These are phyloP conservation scores for Huntiella savannae DNA, from an alignment of 2,329 filamentous ascomycete species.

Conservation along the genomic window DNA sequence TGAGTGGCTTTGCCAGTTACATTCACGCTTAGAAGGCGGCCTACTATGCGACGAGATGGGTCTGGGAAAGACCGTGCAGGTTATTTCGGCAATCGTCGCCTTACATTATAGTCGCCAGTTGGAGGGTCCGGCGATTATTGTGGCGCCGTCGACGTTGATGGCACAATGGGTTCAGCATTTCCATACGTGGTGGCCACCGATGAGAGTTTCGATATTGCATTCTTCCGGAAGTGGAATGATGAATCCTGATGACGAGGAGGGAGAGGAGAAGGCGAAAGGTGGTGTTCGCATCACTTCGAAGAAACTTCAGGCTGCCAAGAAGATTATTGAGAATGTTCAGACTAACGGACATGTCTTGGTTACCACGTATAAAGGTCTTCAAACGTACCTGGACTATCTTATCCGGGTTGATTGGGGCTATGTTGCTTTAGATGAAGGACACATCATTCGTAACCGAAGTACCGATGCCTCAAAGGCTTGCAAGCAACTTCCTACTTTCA, in stretches of 20 bases:
- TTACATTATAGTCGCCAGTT: conserved; percentile 82
- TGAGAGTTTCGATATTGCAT: conserved; percentile 86
- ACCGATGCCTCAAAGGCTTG: conserved; percentile 86
- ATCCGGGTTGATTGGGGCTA: conserved; percentile 80
- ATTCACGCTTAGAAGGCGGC: conserved; percentile 74
- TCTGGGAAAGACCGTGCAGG: conserved; percentile 56
- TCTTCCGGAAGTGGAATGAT: conserved; percentile 94
- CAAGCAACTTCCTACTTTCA: conserved; percentile 79
- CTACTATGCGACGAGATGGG: conserved; percentile 98
- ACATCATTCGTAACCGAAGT: conserved; percentile 95
- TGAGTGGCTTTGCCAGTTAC: conserved; percentile 87
- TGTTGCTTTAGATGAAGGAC: conserved; percentile 86
- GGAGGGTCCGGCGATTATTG: conserved; percentile 68
- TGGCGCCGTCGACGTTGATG: conserved; percentile 85
- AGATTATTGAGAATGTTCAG: conserved; percentile 65
- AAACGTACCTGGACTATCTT: conserved; percentile 70
- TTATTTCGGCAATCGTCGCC: conserved; percentile 65
- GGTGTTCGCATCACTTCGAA: conserved; percentile 19
- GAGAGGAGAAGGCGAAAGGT: conserved; percentile 26
- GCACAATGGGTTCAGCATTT: conserved; percentile 98
- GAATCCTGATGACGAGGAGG: conserved; percentile 47
- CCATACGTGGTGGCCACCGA: conserved; percentile 97
- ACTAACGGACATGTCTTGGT: conserved; percentile 80
- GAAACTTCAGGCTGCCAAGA: conserved; percentile 50
- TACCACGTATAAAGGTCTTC: conserved; percentile 89